A percentile compares a stretch with the other conserved stretches of the same genome.
Evolutionary conservation across 495 filamentous ascomycete species (phyloP).

Genomic region (Tuber brumale): DNA sequence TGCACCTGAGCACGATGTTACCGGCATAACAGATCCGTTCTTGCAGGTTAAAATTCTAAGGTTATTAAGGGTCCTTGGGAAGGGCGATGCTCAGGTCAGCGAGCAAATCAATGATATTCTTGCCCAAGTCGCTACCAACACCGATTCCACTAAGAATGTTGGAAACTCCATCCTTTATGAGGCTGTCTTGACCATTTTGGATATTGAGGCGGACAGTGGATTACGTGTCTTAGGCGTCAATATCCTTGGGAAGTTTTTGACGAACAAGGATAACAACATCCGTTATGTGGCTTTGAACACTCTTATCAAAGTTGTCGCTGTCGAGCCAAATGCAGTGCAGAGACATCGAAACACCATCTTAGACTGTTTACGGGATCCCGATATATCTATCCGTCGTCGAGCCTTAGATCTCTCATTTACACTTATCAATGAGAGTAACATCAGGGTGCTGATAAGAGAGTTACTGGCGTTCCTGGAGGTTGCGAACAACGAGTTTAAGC

Average conservation of each 20-base stretch:
- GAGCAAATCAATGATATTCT: slow-evolving; percentile 98
- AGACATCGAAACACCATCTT: slow-evolving; percentile 95
- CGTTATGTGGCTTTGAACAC: slow-evolving; percentile 97
- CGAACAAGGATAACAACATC: slow-evolving; percentile 98
- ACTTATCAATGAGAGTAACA: slow-evolving; percentile 92
- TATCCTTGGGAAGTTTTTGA: slow-evolving; percentile 93
- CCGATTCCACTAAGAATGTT: slow-evolving; percentile 95
- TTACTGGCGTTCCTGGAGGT: slow-evolving; percentile 91
- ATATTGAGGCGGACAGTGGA: slow-evolving; percentile 95
- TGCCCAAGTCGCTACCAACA: slow-evolving; percentile 96
- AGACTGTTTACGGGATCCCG: slow-evolving; percentile 93
- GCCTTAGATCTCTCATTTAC: slow-evolving; percentile 96
- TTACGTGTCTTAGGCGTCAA: slow-evolving; percentile 92
- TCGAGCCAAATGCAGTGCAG: slow-evolving; percentile 96
- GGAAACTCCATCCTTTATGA: slow-evolving; percentile 98
- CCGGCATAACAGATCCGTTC: slow-evolving; percentile 97
- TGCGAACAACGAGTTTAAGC: slow-evolving; percentile 97
- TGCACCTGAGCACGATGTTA: slow-evolving; percentile 95
- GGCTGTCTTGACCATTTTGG: slow-evolving; percentile 91
- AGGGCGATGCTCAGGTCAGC: slow-evolving; percentile 80
- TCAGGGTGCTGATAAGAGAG: slow-evolving; percentile 85
- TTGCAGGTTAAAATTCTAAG: slow-evolving; percentile 91
- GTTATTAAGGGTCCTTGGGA: slow-evolving; percentile 73
- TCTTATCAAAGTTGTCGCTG: slow-evolving; percentile 93
- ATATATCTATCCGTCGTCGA: slow-evolving; percentile 92